Percentiles rank a stretch among this genome's conserved stretches.
Evolutionary conservation across 495 filamentous ascomycete species (phyloP).

Genomic region (Neurospora pannonica): DNA sequence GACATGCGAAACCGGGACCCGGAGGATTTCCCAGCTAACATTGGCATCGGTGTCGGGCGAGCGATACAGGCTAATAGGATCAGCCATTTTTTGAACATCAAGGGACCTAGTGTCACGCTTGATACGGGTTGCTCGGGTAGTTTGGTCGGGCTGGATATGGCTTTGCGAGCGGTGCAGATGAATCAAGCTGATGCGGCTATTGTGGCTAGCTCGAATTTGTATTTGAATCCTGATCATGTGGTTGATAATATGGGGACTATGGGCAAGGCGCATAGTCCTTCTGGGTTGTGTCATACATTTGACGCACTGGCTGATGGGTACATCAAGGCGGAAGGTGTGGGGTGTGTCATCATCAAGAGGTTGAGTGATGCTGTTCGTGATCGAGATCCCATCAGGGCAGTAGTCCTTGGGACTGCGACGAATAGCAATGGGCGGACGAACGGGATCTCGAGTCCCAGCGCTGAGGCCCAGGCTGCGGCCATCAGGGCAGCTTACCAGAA

Average conservation of each 20-base stretch:
- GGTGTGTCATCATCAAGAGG: constrained; percentile 32
- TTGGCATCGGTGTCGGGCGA: constrained; percentile 14
- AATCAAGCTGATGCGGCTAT: constrained; percentile 34
- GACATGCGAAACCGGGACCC: constrained; percentile 10
- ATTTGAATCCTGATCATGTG: constrained; percentile 10
- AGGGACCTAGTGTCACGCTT: constrained; percentile 28
- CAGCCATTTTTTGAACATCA: constrained; percentile 39
- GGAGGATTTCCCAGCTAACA: constrained; percentile 15
- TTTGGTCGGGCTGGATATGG: constrained; percentile 30
- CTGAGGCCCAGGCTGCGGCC: constrained; percentile 37
- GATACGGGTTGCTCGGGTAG: constrained; percentile 41
- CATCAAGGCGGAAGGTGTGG: constrained; percentile 47
- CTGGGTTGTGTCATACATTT: constrained; percentile 23
- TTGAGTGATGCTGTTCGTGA: constrained; percentile 38
- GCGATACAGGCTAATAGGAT: constrained; percentile 39
- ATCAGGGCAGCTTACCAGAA: constrained; percentile 35
- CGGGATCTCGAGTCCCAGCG: constrained; percentile 40
- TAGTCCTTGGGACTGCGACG: constrained; percentile 40
- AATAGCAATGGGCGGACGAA: constrained; percentile 42
- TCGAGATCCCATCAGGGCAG: constrained; percentile 41
- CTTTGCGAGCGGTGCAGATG: constrained; percentile 29
- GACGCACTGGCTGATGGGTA: constrained; percentile 37
- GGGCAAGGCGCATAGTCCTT: constrained; percentile 4
- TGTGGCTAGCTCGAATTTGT: constrained; percentile 27
- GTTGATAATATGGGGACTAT: background rate